Percentiles rank a stretch among this genome's conserved stretches.
Conservation (phyloP, 2,329 filamentous ascomycete species). For the Aspergillus oerlinghausenensis region DNA sequence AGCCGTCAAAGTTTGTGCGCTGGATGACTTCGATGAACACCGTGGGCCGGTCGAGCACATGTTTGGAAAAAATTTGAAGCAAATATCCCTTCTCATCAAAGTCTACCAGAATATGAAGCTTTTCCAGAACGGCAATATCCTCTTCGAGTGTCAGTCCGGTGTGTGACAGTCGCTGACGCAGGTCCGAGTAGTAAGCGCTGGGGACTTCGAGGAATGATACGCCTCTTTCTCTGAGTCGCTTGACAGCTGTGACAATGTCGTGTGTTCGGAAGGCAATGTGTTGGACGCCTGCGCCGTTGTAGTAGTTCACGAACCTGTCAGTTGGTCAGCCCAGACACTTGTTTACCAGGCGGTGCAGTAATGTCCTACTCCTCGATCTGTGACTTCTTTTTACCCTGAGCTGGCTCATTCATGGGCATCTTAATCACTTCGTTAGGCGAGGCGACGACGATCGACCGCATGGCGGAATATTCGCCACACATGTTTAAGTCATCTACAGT, state of each 20-base stretch:
- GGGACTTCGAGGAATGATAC: conserved; percentile 86
- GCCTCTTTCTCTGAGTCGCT: conserved; percentile 68
- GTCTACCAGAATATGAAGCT: conserved; percentile 79
- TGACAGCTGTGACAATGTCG: conserved; percentile 70
- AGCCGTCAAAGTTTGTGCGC: conserved; percentile 79
- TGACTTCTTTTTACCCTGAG: conserved; percentile 73
- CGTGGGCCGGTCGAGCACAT: conserved; percentile 85
- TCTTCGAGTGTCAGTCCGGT: conserved; percentile 58
- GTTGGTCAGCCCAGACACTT: conserved; percentile 1
- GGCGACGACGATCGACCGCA: conserved; percentile 82
- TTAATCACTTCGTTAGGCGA: conserved; percentile 78
- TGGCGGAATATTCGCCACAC: conserved; percentile 81
- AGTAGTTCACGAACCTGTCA: conserved; percentile 62
- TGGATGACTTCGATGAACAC: conserved; percentile 94
- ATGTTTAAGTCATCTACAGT: conserved; percentile 85
- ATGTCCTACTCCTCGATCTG: conserved; percentile 76
- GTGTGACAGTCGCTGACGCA: conserved; percentile 64
- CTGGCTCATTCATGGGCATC: conserved; percentile 96
- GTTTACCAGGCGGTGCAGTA: not conserved
- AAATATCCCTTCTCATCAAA: conserved; percentile 88
- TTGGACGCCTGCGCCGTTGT: conserved; percentile 79
- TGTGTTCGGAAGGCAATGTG: conserved; percentile 80
- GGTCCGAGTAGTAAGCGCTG: conserved; percentile 70
- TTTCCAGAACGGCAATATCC: conserved; percentile 69
- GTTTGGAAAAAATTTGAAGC: conserved; percentile 69